Percentiles rank a stretch among this genome's conserved stretches.
phyloP scores from a whole-genome alignment of 2,329 filamentous ascomycete genomes.

The Stagonosporopsis vannaccii region DNA sequence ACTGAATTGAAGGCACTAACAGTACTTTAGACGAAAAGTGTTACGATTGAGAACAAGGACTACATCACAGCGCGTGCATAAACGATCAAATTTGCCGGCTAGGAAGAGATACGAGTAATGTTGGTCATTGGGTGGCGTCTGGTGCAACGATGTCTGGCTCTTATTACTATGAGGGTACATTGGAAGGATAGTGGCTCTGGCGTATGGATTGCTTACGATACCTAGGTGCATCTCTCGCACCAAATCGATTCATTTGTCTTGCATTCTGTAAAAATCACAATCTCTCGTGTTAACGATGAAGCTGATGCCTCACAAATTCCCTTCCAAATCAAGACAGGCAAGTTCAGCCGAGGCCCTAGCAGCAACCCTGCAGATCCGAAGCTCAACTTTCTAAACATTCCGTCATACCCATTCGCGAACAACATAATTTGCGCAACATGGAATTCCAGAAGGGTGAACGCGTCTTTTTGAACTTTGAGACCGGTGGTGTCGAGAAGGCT shows the following conservation, averaged over 20 bases:
- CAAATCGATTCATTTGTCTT: background rate
- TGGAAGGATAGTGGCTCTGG: background rate
- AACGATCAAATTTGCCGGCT: background rate
- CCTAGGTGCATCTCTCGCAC: background rate
- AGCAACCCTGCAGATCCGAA: constrained; percentile 12
- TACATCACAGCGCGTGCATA: constrained; percentile 45
- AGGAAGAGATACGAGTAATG: constrained; percentile 1
- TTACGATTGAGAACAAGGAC: constrained; percentile 61
- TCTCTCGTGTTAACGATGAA: too few species aligned
- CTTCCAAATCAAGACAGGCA: background rate
- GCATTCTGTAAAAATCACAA: too few species aligned
- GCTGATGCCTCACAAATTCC: too few species aligned
- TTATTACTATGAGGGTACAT: background rate
- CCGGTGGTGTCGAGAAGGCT: constrained; percentile 56
- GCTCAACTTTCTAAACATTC: constrained; percentile 3
- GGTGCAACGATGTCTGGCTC: background rate
- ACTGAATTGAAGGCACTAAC: constrained; percentile 21
- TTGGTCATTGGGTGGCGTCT: constrained; percentile 11
- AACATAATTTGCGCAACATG: constrained; percentile 30
- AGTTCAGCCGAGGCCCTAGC: constrained; percentile 14
- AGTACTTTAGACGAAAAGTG: constrained; percentile 59
- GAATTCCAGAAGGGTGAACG: constrained; percentile 65
- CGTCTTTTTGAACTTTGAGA: constrained; percentile 67
- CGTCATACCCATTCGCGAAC: constrained; percentile 1
- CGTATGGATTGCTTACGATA: background rate